Base-by-base conservation (phyloP, 768 basidiomycete genomes). In the Trametes meyenii region DNA sequence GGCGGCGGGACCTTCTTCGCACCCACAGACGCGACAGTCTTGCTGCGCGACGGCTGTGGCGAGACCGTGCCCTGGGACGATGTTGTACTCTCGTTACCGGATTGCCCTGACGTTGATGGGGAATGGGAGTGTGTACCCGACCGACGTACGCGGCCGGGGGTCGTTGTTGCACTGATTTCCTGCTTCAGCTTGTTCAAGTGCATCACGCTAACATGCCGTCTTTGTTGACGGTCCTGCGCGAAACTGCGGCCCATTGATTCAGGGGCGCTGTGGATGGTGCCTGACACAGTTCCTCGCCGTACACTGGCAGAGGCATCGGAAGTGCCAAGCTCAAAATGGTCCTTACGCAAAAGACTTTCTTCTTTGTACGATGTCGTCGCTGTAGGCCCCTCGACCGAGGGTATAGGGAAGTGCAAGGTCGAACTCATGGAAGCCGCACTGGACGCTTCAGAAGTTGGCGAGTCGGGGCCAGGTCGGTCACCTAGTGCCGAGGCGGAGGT, bases 371-470 rank as follows among this genome's bases (percentile, higher is more conserved):
- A 62, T 6, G 63, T 50, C 16, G 55, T 49, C 16, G 55, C 13
- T 5, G 33, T 10, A 6, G 54, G 40, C 4, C 29, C 38, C 11
- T 42, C 50, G 19, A 50, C 55, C 10, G 67, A 29, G 10, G 67
- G 66, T 11, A 61, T 42, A 24, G 66, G 66, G 46, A 67, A 65
- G 13, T 60, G 63, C 56, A 67, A 64, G 23, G 54, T 48, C 12
- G 64, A 60, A 3, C 59, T 67, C 8, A 64, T 46, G 13, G 69
- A 64, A 5, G 62, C 56, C 5, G 55, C 44, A 21, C 60, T 40
- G 21, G 36, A 44, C 1, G 48, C 21, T 7, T 55, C 50, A 12
- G 63, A 60, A 7, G 39, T 56, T 5, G 54, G 54, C 13, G 66
- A 58, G 4, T 60, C 63, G 7, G 58, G 58, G 10, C 17, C 56